These are phyloP conservation scores for Tricharina praecox DNA, from an alignment of 495 filamentous ascomycete species.

Conservation along the genomic window DNA sequence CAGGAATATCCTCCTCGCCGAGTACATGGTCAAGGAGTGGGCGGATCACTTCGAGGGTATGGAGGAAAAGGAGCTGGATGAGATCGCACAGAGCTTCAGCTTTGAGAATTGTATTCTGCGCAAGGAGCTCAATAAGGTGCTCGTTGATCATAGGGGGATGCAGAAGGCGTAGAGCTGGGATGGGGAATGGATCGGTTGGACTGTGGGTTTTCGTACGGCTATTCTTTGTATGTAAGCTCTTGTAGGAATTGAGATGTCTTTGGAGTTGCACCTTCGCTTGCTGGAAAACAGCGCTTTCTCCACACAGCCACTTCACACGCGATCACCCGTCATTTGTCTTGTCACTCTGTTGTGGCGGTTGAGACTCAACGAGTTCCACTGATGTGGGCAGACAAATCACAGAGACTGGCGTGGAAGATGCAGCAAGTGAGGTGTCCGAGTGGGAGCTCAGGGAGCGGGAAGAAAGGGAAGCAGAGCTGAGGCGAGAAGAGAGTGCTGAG, in stretches of 20 bases:
- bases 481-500: too few relatives aligned
- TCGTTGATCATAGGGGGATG: conserved; percentile 24
- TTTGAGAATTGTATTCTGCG: conserved; percentile 41
- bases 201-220: too few relatives aligned
- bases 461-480: too few relatives aligned
- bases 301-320: neutral
- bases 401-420: too few relatives aligned
- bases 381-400: too few relatives aligned
- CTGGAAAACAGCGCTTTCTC: neutral
- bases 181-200: neutral
- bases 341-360: too few relatives aligned
- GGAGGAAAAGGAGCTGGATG: conserved; percentile 38
- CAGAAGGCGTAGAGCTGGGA: conserved; percentile 4
- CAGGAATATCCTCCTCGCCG: conserved; percentile 37
- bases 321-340: too few relatives aligned
- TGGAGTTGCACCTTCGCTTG: neutral
- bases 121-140: conserved; percentile 38
- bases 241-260: too few relatives aligned
- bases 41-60: conserved; percentile 41
- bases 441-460: too few relatives aligned
- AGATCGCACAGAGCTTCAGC: conserved; percentile 38
- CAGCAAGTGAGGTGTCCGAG: too few relatives aligned
- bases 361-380: too few relatives aligned
- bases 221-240: too few relatives aligned
- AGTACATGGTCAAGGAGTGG: conserved; percentile 40